Conservation (phyloP, 2,329 filamentous ascomycete species). For the Diaporthe velutina region DNA sequence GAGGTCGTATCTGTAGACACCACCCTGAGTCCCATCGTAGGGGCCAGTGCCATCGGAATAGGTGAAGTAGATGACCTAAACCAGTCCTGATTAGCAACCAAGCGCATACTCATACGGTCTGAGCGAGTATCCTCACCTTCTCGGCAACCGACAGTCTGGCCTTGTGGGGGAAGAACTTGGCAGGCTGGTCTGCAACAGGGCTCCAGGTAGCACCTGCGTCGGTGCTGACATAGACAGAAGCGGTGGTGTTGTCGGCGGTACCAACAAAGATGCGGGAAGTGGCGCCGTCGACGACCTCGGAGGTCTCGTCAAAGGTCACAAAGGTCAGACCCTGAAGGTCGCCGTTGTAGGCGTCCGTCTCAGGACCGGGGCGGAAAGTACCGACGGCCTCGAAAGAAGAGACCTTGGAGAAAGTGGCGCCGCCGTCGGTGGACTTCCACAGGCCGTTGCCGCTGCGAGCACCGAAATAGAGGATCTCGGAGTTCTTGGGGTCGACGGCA, state of each 20-base stretch:
- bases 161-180: constrained; percentile 66
- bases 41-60: constrained; percentile 69
- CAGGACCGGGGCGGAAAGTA: constrained; percentile 61
- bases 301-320: constrained; percentile 69
- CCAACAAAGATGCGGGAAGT: constrained; percentile 70
- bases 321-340: constrained; percentile 64
- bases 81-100: not conserved
- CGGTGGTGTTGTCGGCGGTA: constrained; percentile 63
- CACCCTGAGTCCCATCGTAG: constrained; percentile 67
- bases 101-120: not conserved
- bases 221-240: constrained; percentile 64
- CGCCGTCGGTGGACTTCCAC: constrained; percentile 69
- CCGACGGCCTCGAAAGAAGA: constrained; percentile 64
- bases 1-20: constrained; percentile 68
- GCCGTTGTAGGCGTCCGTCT: constrained; percentile 58
- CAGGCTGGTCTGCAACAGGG: constrained; percentile 62
- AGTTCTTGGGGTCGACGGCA: constrained; percentile 69
- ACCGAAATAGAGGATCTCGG: constrained; percentile 69
- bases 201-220: constrained; percentile 67
- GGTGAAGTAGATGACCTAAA: constrained; percentile 60
- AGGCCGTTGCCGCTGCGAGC: constrained; percentile 70
- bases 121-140: constrained; percentile 50
- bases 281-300: constrained; percentile 56
- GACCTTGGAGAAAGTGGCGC: constrained; percentile 65
- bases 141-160: constrained; percentile 63